Evolutionary conservation across 805 yeast genomes (phyloP), one percentile per base, ranked within the genome.

Genomic region (Lipomyces spencermartinsiae): DNA sequence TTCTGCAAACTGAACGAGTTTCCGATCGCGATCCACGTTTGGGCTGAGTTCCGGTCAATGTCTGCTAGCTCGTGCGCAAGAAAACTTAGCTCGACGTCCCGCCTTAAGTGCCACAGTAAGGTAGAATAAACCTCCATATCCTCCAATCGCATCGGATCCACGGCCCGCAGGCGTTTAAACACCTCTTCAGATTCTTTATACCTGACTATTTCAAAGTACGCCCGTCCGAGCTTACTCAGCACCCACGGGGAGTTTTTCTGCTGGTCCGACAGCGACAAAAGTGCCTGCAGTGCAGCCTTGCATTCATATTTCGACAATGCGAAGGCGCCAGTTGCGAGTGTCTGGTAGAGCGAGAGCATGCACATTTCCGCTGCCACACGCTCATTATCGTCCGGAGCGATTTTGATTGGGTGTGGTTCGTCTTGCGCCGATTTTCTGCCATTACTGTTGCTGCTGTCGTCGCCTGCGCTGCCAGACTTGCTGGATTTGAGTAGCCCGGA

Each of bases 81-180:
- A 74, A 84, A 87, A n/a, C 95, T 88, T 62, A 95, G 82, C 64
- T 89, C 93, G 25, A 87, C 85, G 59, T 90, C 93, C 74, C 88
- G 89, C 65, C 90, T 94, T 61, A 93, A 79, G 80, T 95, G 98
- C 99, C 99, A 94, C 67, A 94, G 82, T 35, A 93, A 81, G 0
- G 98, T 94, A 0, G 97, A 92, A 76, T 86, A 93, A 73, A 88
- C 87, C 75, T 95, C 98, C 95, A 94, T 92, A 76, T 93, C 98
- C 69, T 87, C 88, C 16, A 89, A 76, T 65, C 98, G 83, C 10
- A 93, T 90, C 55, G 94, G 85, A 78, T 93, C 97, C 33, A 89
- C 67, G 64, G 80, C 81, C 63, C 97, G 83, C 64, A 95, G 81
- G 71, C 83, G 83, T 19, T 79, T 79, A 75, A 91, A 94, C 72